Evolutionary conservation across 306 rosid species (phyloP), one percentile per base, ranked within the genome.

Genomic region (Casuarina glauca): DNA sequence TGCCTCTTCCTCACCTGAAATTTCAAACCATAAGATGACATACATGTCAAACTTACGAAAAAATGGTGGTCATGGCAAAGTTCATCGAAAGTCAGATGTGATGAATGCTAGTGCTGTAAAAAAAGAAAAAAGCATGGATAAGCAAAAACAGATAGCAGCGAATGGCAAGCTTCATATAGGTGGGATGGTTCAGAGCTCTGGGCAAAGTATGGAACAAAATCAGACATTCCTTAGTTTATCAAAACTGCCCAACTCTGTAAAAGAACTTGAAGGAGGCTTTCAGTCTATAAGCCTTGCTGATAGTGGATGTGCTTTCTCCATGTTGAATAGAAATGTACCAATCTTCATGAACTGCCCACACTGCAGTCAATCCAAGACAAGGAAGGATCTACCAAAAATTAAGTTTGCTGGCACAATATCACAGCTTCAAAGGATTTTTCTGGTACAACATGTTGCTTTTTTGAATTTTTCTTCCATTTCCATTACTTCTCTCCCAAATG

Each of bases 301-400:
- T 72, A 84, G 74, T 76, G 92, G 91, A 76, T 83, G 55, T 80
- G 92, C 91, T 86, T 82, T 82, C 85, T 86, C 94, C 80, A 76
- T 92, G 95, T 76, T 92, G 84, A 89, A 89, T 76, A 88, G 76
- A 63, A 88, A 94, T 77, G 74, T 94, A 80, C 98, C 98, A 8
- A 74, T 94, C 82, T 94, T 84, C 87, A 90, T 94, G 95, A 79
- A 79, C 78, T 94, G 97, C 83, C 98, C 97, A 54, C 92, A 88
- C 82, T 94, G 98, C 85, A 89, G 78, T 80, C 83, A 80, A 79
- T 88, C 95, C 55, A 83, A 78, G 81, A 88, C 83, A 73, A 88
- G 72, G 83, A 88, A 88, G 86, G 85, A 87, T 78, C 81, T 81
- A 60, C 84, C 84, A 19, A 87, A 88, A 54, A 87, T 84, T 61